Conservation (phyloP, 768 basidiomycete genomes). For the Cystofilobasidium bisporidii region DNA sequence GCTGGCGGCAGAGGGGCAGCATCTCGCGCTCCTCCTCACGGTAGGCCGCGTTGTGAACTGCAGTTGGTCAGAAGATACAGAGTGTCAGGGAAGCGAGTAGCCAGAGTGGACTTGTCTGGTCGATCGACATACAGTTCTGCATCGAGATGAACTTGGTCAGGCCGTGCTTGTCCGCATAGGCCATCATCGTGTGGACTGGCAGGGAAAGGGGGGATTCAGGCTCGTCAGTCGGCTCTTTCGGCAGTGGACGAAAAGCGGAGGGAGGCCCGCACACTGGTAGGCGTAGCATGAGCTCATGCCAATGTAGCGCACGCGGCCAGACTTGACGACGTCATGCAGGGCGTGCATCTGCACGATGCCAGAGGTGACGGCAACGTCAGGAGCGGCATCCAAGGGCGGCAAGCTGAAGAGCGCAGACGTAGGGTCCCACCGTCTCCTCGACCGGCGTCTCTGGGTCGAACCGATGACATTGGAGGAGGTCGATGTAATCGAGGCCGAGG, state of each 20-base stretch:
- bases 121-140: slow-evolving; percentile 52
- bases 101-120: neutral
- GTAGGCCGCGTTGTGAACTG: slow-evolving; percentile 49
- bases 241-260: neutral
- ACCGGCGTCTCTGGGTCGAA: slow-evolving; percentile 24
- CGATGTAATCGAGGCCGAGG: slow-evolving; percentile 15
- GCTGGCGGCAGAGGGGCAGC: slow-evolving; percentile 38
- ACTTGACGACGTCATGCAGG: slow-evolving; percentile 24
- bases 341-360: slow-evolving; percentile 20
- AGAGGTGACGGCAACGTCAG: too few species aligned
- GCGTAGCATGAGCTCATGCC: slow-evolving; percentile 18
- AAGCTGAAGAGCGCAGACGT: neutral
- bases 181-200: slow-evolving; percentile 20
- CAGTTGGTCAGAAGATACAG: too few species aligned
- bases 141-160: slow-evolving; percentile 58
- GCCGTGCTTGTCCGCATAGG: slow-evolving; percentile 53
- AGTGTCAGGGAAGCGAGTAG: too few species aligned
- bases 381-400: neutral
- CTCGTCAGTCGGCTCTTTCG: too few species aligned
- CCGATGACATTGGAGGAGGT: slow-evolving; percentile 22
- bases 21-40: slow-evolving; percentile 50
- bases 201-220: too few species aligned
- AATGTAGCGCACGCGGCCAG: slow-evolving; percentile 24
- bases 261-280: neutral
- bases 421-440: slow-evolving; percentile 14